Evolutionary conservation across 257 asterid species (phyloP).

Genomic region (Phtheirospermum japonicum): DNA sequence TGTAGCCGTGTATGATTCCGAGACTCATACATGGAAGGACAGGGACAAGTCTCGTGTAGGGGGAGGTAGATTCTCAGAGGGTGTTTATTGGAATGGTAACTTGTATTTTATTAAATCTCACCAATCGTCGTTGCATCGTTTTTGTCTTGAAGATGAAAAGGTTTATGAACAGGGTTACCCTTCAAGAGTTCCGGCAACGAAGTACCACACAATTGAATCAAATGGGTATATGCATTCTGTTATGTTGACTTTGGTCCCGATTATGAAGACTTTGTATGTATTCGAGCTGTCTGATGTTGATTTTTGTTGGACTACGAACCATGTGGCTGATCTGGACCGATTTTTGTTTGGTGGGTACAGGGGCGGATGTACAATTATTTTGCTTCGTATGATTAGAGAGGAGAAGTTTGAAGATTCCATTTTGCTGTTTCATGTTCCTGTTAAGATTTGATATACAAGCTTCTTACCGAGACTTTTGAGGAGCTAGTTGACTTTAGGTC

Average conservation of each 20-base stretch:
- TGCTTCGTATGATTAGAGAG: constrained; percentile 24
- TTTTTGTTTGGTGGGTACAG: neutral
- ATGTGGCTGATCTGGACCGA: neutral
- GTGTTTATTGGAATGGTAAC: constrained; percentile 14
- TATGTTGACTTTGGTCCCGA: neutral
- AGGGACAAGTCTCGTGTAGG: neutral
- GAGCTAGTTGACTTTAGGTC: neutral
- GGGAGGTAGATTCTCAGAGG: neutral
- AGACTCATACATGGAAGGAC: constrained; percentile 7
- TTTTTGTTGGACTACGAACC: constrained; percentile 15
- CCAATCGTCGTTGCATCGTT: neutral
- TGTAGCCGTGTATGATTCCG: neutral
- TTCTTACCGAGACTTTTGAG: constrained; percentile 11
- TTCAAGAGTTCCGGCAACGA: neutral
- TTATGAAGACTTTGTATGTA: neutral
- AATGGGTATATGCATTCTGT: constrained; percentile 20
- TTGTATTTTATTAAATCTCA: constrained; percentile 14
- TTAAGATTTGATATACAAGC: constrained; percentile 26
- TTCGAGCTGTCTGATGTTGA: constrained; percentile 5
- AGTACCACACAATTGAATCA: constrained; percentile 13
- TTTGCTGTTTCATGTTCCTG: constrained; percentile 25
- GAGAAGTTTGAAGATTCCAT: constrained; percentile 15
- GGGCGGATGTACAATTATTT: neutral
- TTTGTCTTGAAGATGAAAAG: neutral
- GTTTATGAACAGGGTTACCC: neutral